These are phyloP conservation scores for Globisporangium emineosum DNA, from an alignment of 352 stramenopile genomes.

Conservation along the genomic window DNA sequence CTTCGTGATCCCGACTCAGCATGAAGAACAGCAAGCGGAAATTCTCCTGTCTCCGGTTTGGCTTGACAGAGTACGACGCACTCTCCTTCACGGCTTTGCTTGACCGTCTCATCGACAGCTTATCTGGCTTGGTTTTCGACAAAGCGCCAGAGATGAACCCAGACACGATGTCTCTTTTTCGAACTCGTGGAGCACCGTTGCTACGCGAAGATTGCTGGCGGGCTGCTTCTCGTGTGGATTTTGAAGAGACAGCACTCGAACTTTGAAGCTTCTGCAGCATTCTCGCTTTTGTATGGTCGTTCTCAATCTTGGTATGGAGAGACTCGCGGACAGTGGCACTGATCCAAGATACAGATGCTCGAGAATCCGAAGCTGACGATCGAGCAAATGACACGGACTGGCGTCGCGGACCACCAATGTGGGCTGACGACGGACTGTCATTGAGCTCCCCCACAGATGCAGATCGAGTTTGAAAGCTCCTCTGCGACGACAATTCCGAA, in stretches of 20 bases:
- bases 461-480: constrained; percentile 11
- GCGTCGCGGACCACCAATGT: constrained; percentile 1
- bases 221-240: constrained; percentile 13
- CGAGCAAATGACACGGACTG: constrained; percentile 35
- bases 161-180: constrained; percentile 69
- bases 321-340: constrained; percentile 37
- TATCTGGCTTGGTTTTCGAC: constrained; percentile 32
- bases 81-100: constrained; percentile 21
- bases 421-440: constrained; percentile 5
- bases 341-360: constrained; percentile 29
- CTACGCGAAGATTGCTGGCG: neutral
- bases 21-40: constrained; percentile 95
- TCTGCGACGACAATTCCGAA: constrained; percentile 4
- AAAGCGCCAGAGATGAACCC: constrained; percentile 47
- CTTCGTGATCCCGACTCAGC: constrained; percentile 88
- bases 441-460: constrained; percentile 9
- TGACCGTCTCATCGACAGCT: constrained; percentile 20
- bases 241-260: constrained; percentile 27
- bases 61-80: constrained; percentile 11
- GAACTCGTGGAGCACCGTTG: constrained; percentile 29
- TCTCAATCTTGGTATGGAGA: constrained; percentile 52
- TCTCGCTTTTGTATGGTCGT: constrained; percentile 52
- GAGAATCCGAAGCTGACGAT: constrained; percentile 33
- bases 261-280: constrained; percentile 66
- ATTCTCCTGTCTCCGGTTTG: constrained; percentile 72